Evolutionary conservation across 768 basidiomycete genomes (phyloP).

Genomic region (Boletus huronensis): DNA sequence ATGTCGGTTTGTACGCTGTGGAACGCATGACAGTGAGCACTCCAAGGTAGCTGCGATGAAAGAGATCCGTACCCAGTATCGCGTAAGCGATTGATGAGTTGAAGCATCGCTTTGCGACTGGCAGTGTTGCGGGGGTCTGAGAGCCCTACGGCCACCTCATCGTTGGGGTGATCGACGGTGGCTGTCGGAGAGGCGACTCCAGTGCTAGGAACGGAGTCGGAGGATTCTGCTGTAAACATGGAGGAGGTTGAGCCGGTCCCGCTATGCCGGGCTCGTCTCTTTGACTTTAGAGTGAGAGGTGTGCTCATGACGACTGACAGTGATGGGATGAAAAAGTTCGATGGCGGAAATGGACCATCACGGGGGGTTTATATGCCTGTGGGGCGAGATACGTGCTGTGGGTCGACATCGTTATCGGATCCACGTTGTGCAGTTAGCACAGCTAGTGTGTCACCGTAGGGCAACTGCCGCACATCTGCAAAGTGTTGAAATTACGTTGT

Average conservation of each 20-base stretch:
- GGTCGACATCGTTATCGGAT: too few relatives aligned
- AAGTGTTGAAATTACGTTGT: too few relatives aligned
- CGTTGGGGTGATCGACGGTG: neutral
- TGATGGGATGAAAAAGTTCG: neutral
- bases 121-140: constrained; percentile 43
- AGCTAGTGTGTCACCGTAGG: too few relatives aligned
- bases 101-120: constrained; percentile 49
- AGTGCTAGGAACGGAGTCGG: neutral
- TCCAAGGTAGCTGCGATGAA: neutral
- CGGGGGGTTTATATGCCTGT: constrained; percentile 7
- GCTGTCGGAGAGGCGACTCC: neutral
- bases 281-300: neutral
- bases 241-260: neutral
- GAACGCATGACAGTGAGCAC: neutral
- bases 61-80: constrained; percentile 49
- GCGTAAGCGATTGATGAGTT: constrained; percentile 57
- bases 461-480: too few relatives aligned
- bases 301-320: neutral
- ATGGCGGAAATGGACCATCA: neutral
- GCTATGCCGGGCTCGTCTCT: neutral
- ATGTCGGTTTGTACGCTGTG: constrained; percentile 64
- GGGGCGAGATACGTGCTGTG: too few relatives aligned
- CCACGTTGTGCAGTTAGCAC: too few relatives aligned
- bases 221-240: neutral
- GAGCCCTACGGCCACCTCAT: constrained; percentile 44